phyloP scores from a whole-genome alignment of 768 basidiomycete genomes.

The Mycena latifolia region DNA sequence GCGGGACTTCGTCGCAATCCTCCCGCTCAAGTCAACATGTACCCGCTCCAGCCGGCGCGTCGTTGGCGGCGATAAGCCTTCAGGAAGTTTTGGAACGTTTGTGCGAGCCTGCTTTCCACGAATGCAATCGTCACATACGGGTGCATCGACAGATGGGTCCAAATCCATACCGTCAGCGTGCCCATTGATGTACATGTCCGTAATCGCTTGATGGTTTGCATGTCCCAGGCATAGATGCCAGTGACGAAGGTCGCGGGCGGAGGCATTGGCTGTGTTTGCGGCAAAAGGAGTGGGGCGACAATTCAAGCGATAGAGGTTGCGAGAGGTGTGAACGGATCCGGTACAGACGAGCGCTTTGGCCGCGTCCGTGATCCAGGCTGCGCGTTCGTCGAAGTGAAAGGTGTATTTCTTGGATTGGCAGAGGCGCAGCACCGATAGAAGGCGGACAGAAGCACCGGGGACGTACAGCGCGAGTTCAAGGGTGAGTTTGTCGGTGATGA shows the following conservation, averaged over 20 bases:
- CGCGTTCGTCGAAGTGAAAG: neutral
- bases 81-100: neutral
- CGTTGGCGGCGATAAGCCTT: neutral
- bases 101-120: no score
- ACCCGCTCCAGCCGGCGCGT: neutral
- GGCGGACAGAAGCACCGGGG: neutral
- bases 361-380: neutral
- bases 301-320: neutral
- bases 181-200: neutral
- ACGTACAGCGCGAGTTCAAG: neutral
- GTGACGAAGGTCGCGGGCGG: neutral
- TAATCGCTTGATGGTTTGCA: neutral
- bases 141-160: neutral
- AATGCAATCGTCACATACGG: slow-evolving; percentile 1
- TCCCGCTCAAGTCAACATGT: neutral
- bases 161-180: slow-evolving; percentile 4
- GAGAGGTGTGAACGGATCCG: neutral
- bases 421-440: neutral
- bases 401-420: neutral
- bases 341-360: neutral
- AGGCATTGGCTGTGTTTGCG: neutral
- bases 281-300: neutral
- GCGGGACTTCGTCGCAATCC: neutral
- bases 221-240: neutral
- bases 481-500: neutral